These are phyloP conservation scores for Colletotrichum theobromicola DNA, from an alignment of 2,329 filamentous ascomycete genomes.

Conservation along the genomic window DNA sequence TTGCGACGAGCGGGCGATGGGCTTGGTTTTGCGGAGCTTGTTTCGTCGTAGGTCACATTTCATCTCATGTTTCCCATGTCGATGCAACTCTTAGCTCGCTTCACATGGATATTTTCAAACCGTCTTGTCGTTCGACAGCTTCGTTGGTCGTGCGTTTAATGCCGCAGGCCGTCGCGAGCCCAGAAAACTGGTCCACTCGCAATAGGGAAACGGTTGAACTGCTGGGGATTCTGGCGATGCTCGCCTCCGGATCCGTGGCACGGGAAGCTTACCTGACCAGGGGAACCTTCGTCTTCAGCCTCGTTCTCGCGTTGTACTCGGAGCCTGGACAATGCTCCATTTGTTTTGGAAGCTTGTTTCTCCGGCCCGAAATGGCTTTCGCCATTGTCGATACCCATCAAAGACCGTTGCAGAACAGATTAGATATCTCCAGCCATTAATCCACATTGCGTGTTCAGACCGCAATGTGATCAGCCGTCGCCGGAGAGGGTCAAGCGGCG, in stretches of 20 bases:
- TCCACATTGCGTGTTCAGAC: neutral
- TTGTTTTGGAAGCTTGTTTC: slow-evolving; percentile 1
- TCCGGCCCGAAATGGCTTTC: neutral
- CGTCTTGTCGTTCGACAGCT: slow-evolving; percentile 21
- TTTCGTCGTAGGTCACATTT: slow-evolving; percentile 12
- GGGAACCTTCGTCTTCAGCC: neutral
- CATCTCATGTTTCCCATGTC: slow-evolving; percentile 10
- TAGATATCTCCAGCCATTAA: neutral
- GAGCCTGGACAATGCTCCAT: neutral
- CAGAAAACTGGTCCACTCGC: neutral
- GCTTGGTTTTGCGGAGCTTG: slow-evolving; percentile 4
- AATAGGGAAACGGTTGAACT: neutral
- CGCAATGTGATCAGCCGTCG: neutral
- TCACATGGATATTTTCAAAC: slow-evolving; percentile 17
- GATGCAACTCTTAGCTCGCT: slow-evolving; percentile 12
- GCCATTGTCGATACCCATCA: neutral
- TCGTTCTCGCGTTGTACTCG: neutral
- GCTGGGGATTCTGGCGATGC: neutral
- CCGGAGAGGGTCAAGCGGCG: neutral
- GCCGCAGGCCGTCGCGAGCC: slow-evolving; percentile 14
- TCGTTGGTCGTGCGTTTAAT: slow-evolving; percentile 20
- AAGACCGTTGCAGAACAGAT: neutral
- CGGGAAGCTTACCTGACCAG: slow-evolving; percentile 5
- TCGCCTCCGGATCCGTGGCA: neutral
- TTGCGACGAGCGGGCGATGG: neutral